Evolutionary conservation across 768 basidiomycete species (phyloP).

Genomic region (Dioszegia hungarica): DNA sequence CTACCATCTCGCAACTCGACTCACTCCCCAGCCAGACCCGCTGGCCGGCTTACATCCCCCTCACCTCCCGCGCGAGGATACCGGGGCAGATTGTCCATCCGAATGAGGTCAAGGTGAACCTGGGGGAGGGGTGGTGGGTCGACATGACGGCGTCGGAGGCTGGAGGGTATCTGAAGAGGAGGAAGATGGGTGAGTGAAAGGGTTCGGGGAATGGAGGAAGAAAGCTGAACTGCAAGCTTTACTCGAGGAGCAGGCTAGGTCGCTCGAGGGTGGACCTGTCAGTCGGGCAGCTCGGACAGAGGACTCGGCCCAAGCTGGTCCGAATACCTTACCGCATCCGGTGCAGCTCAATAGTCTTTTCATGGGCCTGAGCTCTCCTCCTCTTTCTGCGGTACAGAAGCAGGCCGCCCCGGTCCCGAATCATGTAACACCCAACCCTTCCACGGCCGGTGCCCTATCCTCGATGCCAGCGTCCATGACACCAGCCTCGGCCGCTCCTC

Average conservation of each 20-base stretch:
- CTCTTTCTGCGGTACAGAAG: background rate
- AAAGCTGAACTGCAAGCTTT: background rate
- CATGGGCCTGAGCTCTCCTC: background rate
- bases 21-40: conserved; percentile 9
- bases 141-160: conserved; percentile 38
- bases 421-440: too few species aligned
- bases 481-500: background rate
- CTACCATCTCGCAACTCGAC: background rate
- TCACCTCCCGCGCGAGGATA: conserved; percentile 27
- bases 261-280: conserved; percentile 5
- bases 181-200: conserved; percentile 24
- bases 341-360: conserved; percentile 7
- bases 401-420: background rate
- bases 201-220: background rate
- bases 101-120: conserved; percentile 25
- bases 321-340: background rate
- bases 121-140: conserved; percentile 32
- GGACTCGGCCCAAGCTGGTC: background rate
- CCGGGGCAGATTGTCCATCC: conserved; percentile 16
- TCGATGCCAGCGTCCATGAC: too few species aligned
- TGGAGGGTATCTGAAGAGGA: conserved; percentile 18
- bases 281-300: background rate
- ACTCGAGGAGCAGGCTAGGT: conserved; percentile 11
- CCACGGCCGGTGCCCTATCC: too few species aligned
- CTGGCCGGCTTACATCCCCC: conserved; percentile 19